phyloP scores from a whole-genome alignment of 768 basidiomycete genomes.

The Peribolospora kevripleyi region DNA sequence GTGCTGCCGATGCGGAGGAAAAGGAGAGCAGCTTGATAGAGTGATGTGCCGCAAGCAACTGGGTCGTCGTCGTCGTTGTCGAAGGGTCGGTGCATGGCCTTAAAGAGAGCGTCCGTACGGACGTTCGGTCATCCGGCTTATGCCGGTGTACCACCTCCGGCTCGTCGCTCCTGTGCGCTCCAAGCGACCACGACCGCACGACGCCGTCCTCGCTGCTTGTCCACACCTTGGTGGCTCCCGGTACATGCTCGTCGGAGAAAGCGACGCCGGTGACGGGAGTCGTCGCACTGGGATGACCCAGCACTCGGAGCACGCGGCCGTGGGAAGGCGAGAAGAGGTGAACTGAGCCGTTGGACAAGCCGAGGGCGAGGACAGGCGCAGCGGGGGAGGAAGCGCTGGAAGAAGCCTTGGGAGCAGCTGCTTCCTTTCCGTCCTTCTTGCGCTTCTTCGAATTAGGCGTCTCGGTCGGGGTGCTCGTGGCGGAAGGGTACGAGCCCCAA shows the following conservation, averaged over 20 bases:
- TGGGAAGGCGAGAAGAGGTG: constrained; percentile 2
- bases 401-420: too few relatives aligned
- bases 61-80: not conserved
- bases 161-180: not conserved
- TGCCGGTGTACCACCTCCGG: not conserved
- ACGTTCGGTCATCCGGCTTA: not conserved
- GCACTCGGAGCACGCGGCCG: not conserved
- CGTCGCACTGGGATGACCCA: constrained; percentile 5
- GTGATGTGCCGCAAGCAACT: constrained; percentile 4
- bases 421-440: too few relatives aligned
- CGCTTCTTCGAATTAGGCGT: too few relatives aligned
- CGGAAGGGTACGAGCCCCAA: too few relatives aligned
- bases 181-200: constrained; percentile 8
- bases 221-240: constrained; percentile 7
- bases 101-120: not conserved
- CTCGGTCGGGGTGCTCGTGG: too few relatives aligned
- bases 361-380: constrained; percentile 5
- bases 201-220: constrained; percentile 8
- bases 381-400: too few relatives aligned
- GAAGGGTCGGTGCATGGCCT: not conserved
- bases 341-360: constrained; percentile 6
- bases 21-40: constrained; percentile 7
- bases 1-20: not conserved
- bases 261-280: constrained; percentile 9
- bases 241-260: not conserved